A percentile compares a stretch with the other conserved stretches of the same genome.
Evolutionary conservation across 495 filamentous ascomycete species (phyloP).

Genomic region (Corynascus novoguineensis): DNA sequence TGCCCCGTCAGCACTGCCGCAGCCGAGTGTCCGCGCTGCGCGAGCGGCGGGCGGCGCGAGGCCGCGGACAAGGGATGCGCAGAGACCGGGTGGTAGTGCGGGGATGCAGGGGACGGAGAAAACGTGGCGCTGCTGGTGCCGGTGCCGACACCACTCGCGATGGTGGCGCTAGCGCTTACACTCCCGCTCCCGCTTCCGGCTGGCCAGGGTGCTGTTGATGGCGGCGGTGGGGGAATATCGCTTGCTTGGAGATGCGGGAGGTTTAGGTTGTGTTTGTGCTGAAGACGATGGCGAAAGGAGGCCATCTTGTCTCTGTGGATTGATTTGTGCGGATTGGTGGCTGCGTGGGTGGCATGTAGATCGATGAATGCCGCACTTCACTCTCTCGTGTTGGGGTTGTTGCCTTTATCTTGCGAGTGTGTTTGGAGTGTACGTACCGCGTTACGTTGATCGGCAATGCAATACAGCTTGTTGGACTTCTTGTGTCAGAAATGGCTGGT

Average conservation of each 20-base stretch:
- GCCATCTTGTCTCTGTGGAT: neutral
- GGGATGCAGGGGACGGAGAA: too few species aligned
- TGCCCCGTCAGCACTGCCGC: conserved; percentile 11
- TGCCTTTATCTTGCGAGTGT: too few species aligned
- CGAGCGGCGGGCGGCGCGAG: neutral
- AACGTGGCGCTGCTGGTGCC: too few species aligned
- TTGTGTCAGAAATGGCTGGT: neutral
- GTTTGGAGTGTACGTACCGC: too few species aligned
- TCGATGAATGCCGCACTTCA: too few species aligned
- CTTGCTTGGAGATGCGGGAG: neutral
- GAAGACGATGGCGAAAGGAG: conserved; percentile 5
- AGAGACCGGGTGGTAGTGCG: neutral
- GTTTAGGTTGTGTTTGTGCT: neutral
- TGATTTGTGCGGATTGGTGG: neutral
- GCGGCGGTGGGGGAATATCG: neutral
- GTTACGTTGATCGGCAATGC: too few species aligned
- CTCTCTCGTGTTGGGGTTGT: too few species aligned
- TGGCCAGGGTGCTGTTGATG: neutral
- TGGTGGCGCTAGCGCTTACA: neutral
- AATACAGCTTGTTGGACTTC: too few species aligned
- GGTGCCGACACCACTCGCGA: neutral
- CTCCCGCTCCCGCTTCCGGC: neutral
- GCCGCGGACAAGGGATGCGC: neutral
- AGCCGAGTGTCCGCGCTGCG: conserved; percentile 5
- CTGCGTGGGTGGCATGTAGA: neutral